A percentile compares a stretch with the other conserved stretches of the same genome.
These are phyloP conservation scores for Xylaria multiplex DNA, from an alignment of 2,329 filamentous ascomycete species.

Conservation along the genomic window DNA sequence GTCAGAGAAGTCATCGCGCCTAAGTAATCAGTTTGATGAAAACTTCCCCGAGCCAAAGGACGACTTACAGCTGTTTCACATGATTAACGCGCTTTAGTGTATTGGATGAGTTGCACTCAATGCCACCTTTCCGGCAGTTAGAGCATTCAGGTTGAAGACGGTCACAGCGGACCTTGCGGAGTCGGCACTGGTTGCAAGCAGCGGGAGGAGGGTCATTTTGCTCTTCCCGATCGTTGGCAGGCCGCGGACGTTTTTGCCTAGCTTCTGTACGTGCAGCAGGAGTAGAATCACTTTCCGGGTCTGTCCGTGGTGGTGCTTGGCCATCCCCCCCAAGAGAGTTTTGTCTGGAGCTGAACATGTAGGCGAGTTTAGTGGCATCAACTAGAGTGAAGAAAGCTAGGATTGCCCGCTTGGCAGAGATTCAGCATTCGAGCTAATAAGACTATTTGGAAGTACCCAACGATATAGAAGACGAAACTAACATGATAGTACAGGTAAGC, in stretches of 20 bases:
- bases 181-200: conserved; percentile 37
- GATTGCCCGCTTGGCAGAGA: conserved; percentile 6
- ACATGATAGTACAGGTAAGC: conserved; percentile 5
- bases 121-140: conserved; percentile 34
- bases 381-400: not conserved
- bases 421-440: not conserved
- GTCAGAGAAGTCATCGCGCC: conserved; percentile 39
- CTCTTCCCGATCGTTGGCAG: conserved; percentile 22
- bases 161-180: conserved; percentile 39
- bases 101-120: conserved; percentile 37
- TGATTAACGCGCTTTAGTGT: conserved; percentile 38
- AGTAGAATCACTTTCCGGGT: conserved; percentile 14
- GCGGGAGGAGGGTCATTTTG: conserved; percentile 21
- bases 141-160: conserved; percentile 33
- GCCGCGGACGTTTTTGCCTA: conserved; percentile 33
- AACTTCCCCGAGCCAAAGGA: not conserved
- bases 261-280: conserved; percentile 5
- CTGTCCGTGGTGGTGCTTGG: conserved; percentile 13
- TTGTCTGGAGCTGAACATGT: conserved; percentile 18
- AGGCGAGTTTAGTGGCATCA: not conserved
- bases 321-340: conserved; percentile 2
- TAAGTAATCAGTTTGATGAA: conserved; percentile 10
- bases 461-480: not conserved
- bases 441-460: conserved; percentile 13
- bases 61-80: conserved; percentile 39